phyloP scores from a whole-genome alignment of 2,329 filamentous ascomycete species.

The Diaporthe vexans region DNA sequence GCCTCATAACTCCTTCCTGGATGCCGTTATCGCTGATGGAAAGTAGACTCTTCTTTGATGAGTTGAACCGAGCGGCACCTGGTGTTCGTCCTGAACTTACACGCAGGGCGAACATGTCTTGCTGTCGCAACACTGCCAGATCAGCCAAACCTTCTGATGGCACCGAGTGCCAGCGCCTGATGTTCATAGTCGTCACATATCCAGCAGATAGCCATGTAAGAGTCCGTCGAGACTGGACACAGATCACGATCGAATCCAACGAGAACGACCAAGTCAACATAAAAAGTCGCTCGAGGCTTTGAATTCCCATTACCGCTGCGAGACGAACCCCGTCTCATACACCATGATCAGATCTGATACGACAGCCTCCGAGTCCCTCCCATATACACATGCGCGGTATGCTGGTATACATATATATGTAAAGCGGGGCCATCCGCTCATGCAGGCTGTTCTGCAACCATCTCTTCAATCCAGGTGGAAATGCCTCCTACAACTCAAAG shows the following conservation, averaged over 20 bases:
- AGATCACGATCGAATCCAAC: neutral
- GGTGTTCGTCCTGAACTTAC: neutral
- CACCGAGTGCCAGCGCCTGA: too few species aligned
- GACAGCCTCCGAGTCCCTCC: neutral
- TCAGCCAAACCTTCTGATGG: too few species aligned
- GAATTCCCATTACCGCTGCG: constrained; percentile 15
- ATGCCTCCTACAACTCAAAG: neutral
- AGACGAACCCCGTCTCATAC: neutral
- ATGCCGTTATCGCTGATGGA: too few species aligned
- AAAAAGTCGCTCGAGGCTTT: neutral
- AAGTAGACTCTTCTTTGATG: too few species aligned
- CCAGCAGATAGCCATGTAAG: neutral
- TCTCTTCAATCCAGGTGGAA: neutral
- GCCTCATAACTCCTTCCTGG: too few species aligned
- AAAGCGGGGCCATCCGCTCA: neutral
- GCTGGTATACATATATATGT: neutral
- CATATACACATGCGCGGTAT: constrained; percentile 24
- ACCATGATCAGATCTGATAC: neutral
- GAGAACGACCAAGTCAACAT: too few species aligned
- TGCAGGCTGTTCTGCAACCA: neutral
- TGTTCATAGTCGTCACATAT: too few species aligned
- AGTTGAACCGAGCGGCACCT: too few species aligned
- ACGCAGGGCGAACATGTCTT: too few species aligned
- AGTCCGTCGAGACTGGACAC: neutral
- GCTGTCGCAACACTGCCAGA: too few species aligned